These are phyloP conservation scores for Suillus clintonianus DNA, from an alignment of 768 basidiomycete genomes.

Conservation along the genomic window DNA sequence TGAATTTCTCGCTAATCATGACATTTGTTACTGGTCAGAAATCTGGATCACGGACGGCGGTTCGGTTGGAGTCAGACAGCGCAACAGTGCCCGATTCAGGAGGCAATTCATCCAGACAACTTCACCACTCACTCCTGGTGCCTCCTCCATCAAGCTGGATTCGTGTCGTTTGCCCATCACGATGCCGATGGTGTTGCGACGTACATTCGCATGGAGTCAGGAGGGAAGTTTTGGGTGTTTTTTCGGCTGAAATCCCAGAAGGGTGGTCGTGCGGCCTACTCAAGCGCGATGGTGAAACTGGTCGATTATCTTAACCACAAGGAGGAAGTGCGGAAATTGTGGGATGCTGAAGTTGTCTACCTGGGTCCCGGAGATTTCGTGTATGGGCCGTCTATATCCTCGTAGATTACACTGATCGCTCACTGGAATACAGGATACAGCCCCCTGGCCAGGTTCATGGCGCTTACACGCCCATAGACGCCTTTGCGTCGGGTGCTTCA, in stretches of 20 bases:
- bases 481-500: not conserved
- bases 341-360: not conserved
- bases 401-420: rapidly evolving
- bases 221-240: not conserved
- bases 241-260: not conserved
- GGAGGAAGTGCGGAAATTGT: not conserved
- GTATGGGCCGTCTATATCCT: not conserved
- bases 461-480: not conserved
- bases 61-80: not conserved
- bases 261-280: not conserved
- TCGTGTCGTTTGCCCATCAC: not conserved
- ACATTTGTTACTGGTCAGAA: rapidly evolving
- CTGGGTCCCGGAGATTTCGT: not conserved
- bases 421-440: not conserved
- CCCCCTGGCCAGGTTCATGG: not conserved
- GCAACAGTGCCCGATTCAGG: not conserved
- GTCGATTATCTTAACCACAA: not conserved
- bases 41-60: not conserved
- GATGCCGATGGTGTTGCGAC: not conserved
- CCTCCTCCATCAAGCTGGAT: not conserved
- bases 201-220: not conserved
- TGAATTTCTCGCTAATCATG: not conserved
- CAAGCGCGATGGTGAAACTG: not conserved
- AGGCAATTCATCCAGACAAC: not conserved
- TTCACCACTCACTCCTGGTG: not conserved